Base-by-base conservation (phyloP, 768 basidiomycete species). In the Lactifluus volemus region DNA sequence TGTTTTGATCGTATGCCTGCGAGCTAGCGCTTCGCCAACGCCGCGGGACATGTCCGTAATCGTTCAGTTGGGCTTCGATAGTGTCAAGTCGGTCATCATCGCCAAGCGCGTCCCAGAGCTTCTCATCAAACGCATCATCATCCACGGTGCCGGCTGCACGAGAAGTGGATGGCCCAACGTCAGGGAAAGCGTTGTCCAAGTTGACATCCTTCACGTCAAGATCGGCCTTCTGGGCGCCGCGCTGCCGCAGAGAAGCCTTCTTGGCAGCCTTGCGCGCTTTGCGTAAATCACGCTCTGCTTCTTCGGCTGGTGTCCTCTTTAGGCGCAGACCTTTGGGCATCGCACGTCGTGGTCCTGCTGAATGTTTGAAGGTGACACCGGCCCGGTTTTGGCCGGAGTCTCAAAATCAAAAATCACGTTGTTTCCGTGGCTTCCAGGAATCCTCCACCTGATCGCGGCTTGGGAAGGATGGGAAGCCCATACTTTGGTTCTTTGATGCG, bases 111-210 rank as follows among this genome's bases (percentile, higher is more conserved):
- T 79, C 82, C 66, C 82, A 82, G 76, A 92, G 77, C 74, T 84
- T 92, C 66, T 88, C 85, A 47, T 81, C 76, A 70, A 91, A 94
- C 32, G 73, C 71, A 53, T 90, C 86, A 53, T 91, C 86, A 62
- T 91, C 89, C 34, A 82, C 63, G 60, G 39, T 4, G 3, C 59
- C 84, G 80, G 0, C 79, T 79, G 29, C 71, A 73, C 9, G 55
- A 11, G 41, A 29, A 19, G 55, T 47, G 14, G 84, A 63, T 78
- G 75, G 69, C 80, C 79, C 36, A 65, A 70, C 67, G 38, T 67
- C 65, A 15, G 15, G 25, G 50, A 47, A 50, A 4, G 21, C 11
- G 32, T n/a, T 30, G 36, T 55, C 49, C 32, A 38, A 39, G 17
- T 30, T 41, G 12, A 44, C 39, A 9, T 19, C 29, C 17, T 57